phyloP scores from a whole-genome alignment of 352 stramenopile species.

The Phytophthora syringae region DNA sequence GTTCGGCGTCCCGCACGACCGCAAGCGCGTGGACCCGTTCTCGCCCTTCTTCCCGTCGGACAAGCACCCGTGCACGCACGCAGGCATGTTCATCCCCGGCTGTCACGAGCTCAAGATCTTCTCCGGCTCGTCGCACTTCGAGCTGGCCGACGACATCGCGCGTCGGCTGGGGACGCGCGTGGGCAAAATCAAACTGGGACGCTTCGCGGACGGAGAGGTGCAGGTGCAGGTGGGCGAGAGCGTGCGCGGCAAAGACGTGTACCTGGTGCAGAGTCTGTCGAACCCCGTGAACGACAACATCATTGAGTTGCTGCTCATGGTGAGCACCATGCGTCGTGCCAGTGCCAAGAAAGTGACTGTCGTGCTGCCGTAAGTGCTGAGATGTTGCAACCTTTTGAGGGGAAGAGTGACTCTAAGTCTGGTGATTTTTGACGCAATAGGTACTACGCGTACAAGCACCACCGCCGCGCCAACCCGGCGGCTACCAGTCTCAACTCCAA shows the following conservation, averaged over 20 bases:
- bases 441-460: slow-evolving; percentile 95
- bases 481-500: slow-evolving; percentile 92
- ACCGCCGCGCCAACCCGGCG: slow-evolving; percentile 85
- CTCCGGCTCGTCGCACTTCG: slow-evolving; percentile 91
- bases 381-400: neutral
- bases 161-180: slow-evolving; percentile 86
- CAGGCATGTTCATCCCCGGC: slow-evolving; percentile 92
- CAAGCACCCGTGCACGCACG: slow-evolving; percentile 91
- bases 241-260: slow-evolving; percentile 94
- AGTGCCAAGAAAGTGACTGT: slow-evolving; percentile 95
- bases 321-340: slow-evolving; percentile 93
- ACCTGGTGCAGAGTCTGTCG: slow-evolving; percentile 93
- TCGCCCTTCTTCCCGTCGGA: slow-evolving; percentile 91
- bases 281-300: slow-evolving; percentile 95
- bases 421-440: slow-evolving; percentile 38
- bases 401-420: neutral
- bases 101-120: slow-evolving; percentile 95
- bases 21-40: slow-evolving; percentile 90
- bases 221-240: slow-evolving; percentile 93
- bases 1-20: slow-evolving; percentile 86
- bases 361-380: slow-evolving; percentile 88
- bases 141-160: slow-evolving; percentile 91
- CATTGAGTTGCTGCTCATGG: slow-evolving; percentile 95
- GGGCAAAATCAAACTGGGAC: slow-evolving; percentile 87
- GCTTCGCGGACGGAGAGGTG: slow-evolving; percentile 94